Base-by-base conservation (phyloP, 164 flowering plant genomes). In the Annona cherimola region DNA sequence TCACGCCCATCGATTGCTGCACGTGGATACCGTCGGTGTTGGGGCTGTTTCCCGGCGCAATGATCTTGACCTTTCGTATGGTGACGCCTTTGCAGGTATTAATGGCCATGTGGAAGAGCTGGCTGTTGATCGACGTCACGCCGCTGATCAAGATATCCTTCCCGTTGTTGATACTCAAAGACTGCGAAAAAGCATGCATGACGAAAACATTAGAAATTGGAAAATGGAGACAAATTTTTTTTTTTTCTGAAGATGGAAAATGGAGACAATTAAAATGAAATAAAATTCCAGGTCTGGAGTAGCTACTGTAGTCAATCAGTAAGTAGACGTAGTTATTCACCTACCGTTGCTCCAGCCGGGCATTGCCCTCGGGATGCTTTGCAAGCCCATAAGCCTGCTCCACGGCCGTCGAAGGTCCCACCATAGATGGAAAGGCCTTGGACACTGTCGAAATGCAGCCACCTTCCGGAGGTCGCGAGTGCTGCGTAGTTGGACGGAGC, bases 11-110 rank as follows among this genome's bases (percentile, higher is more conserved):
- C 4, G 81, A 78, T 5, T 19, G 4, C 45, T 78, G 75, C 42
- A 81, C 64, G 26, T 81, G 79, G 42, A 81, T 81, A 0, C 83
- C 83, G 45, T 81, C 83, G 0, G 83, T 81, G 79, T 81, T 78
- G 5, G 83, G 81, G 61, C 83, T 81, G 1, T 76, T 14, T 2
- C 35, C 71, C 2, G 76, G 74, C 0, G 83, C 83, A 9, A 46
- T 39, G 3, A 80, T 73, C n/a, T 19, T 73, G n/a, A 80, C 71
- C 4, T 73, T 54, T 60, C 46, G 65, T 41, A 80, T 63, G 18
- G 3, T 61, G 26, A 78, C 76, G 43, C 75, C 68, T 11, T 59
- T 4, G 75, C 80, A 77, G 4, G 73, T 75, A 40, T 78, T 69
- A 65, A 80, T 63, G 16, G 66, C 76, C 1, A 80, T 45, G 40